Evolutionary conservation across 805 yeast species (phyloP), one percentile per base, ranked within the genome.

Genomic region (Myxozyma sirexii): DNA sequence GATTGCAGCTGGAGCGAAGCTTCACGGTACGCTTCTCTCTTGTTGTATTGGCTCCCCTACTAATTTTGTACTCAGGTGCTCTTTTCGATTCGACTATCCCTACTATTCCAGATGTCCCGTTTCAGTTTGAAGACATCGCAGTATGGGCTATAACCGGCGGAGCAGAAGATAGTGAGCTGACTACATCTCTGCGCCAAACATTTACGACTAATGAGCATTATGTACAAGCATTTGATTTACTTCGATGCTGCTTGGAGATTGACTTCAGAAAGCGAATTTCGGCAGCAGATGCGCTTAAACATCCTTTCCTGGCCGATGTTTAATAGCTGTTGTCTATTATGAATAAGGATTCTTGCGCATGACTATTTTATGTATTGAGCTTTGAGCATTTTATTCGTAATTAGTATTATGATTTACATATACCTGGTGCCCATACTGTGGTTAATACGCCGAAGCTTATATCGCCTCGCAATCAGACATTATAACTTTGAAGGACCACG

Each of bases 1-100:
- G 64, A 80, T 94, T 82, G 83, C 84, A 63, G 82, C 84, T 63
- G 85, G 91, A 68, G 96, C 97, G 4, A 81, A 82, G 58, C 72
- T 90, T 41, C 99, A 94, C 76, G 98, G 98, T 63, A 58, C 12
- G 65, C 26, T 5, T 19, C 26, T 5, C 21, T 41, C 12, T 8
- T 3, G 15, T 17, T 2, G 10, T 7, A 4, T 1, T 8, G 17
- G 4, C 23, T 19, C 33, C 39, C 23, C n/a, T 47, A 27, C 2
- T 17, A 38, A 8, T 10, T 23, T 7, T 48, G 5, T 7, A 3
- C 24, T 33, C 39, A 62, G 66, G 67, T 0, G 80, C 92, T 54
- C 94, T 91, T 0, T 82, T 93, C 53, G 97, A 91, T 59, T 79
- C 87, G 3, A 82, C 78, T 42, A 70, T 85, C 13, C 80, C 81